Evolutionary conservation across 2,329 filamentous ascomycete species (phyloP).

Genomic region (Ceratocystiopsis brevicomis): DNA sequence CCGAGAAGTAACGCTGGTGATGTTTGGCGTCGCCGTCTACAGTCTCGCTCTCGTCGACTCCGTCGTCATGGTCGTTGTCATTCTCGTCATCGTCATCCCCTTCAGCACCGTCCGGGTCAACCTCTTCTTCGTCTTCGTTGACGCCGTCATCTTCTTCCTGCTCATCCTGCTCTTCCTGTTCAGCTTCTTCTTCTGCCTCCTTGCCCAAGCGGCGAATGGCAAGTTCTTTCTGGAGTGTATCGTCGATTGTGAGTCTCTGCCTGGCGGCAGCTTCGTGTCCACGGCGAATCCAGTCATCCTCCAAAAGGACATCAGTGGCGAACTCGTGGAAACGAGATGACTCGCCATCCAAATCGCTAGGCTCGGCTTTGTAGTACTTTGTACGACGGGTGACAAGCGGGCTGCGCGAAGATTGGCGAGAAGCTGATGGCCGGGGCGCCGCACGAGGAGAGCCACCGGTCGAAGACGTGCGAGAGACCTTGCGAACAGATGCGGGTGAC

Average conservation of each 20-base stretch:
- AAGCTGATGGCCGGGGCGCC: slow-evolving; percentile 12
- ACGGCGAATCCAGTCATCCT: slow-evolving; percentile 70
- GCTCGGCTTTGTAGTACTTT: slow-evolving; percentile 32
- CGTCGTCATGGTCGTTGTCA: slow-evolving; percentile 26
- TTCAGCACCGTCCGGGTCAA: slow-evolving; percentile 30
- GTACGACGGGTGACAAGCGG: slow-evolving; percentile 20
- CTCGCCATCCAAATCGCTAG: slow-evolving; percentile 32
- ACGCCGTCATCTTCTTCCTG: slow-evolving; percentile 25
- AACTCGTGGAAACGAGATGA: slow-evolving; percentile 72
- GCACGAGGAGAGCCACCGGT: slow-evolving; percentile 5
- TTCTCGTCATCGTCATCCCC: slow-evolving; percentile 32
- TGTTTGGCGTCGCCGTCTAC: slow-evolving; percentile 33
- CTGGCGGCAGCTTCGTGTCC: slow-evolving; percentile 45
- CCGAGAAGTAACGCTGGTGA: slow-evolving; percentile 29
- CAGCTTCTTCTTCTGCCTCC: slow-evolving; percentile 79
- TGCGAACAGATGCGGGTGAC: slow-evolving; percentile 15
- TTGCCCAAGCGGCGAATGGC: slow-evolving; percentile 68
- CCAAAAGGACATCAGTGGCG: slow-evolving; percentile 59
- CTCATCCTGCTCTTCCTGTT: slow-evolving; percentile 51
- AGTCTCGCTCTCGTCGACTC: slow-evolving; percentile 30
- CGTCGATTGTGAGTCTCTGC: slow-evolving; percentile 62
- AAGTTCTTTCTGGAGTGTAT: slow-evolving; percentile 80
- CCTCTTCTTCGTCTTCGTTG: slow-evolving; percentile 29
- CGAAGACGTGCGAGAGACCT: slow-evolving; percentile 7
- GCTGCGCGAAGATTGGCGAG: slow-evolving; percentile 20